phyloP scores from a whole-genome alignment of 345 rosid genomes.

The Stellera chamaejasme region DNA sequence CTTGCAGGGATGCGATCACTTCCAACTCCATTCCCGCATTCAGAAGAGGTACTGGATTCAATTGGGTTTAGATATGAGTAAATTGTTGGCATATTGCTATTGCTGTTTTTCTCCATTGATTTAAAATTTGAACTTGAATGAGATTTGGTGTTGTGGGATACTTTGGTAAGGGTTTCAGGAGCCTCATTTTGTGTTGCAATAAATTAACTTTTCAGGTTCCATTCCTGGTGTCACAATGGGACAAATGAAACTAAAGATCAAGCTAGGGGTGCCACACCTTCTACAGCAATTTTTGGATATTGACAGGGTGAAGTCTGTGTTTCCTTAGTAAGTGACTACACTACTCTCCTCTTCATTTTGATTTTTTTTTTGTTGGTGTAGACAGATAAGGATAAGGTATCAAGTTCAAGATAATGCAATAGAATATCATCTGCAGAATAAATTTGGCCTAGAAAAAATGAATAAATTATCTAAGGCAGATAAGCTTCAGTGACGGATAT shows the following conservation, averaged over 20 bases:
- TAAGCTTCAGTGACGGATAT: no score
- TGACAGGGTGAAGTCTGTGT: conserved; percentile 63
- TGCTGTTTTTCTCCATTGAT: no score
- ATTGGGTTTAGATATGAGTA: no score
- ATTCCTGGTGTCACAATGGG: conserved; percentile 81
- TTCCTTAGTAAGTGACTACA: conserved; percentile 68
- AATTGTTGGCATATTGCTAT: no score
- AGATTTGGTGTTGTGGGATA: background rate
- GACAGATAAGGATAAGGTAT: background rate
- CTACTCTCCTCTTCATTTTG: background rate
- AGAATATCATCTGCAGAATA: no score
- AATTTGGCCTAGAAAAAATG: no score
- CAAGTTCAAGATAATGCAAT: no score
- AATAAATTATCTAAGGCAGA: no score
- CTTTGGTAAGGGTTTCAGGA: background rate
- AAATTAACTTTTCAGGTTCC: conserved; percentile 46
- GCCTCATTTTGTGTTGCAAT: background rate
- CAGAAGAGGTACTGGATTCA: conserved; percentile 43
- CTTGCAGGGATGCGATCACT: conserved; percentile 86
- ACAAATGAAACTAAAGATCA: conserved; percentile 81
- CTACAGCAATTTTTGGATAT: conserved; percentile 66
- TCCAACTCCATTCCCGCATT: conserved; percentile 95
- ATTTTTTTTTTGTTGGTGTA: background rate
- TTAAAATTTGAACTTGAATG: no score
- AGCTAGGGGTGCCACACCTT: conserved; percentile 83